Base-by-base conservation (phyloP, 805 yeast species). In the Lipomyces mesembrius region DNA sequence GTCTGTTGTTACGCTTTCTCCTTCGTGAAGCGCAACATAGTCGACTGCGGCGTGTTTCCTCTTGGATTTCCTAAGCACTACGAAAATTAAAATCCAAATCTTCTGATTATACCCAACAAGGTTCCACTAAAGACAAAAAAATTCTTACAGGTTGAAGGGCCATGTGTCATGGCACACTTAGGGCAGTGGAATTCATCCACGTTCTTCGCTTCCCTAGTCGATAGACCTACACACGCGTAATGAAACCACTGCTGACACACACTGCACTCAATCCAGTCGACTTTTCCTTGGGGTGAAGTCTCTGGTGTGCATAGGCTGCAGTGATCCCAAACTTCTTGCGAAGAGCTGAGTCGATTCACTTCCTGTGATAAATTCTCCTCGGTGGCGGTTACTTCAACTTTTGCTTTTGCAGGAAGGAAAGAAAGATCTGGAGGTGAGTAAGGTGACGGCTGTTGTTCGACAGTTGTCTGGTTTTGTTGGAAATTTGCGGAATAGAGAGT, bases 11-110 rank as follows among this genome's bases (percentile, higher is more conserved):
- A 78, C 34, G 63, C 82, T 64, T 49, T 87, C 88, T 4, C 97
- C 96, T 63, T 87, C 88, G 75, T 92, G 85, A 72, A 92, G 79
- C 0, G 96, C 95, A 9, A 85, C 87, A 74, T 92, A 92, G 75
- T 92, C 96, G 57, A 92, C 83, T 61, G 82, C 81, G n/a, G 80
- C 77, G 54, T 80, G 79, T 17, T 83, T 78, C 27, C 97, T 79
- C 55, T 82, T 79, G 64, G 91, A 87, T 51, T 81, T 81, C 52
- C 93, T 78, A 63, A 81, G 83, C 61, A 75, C 74, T 17, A 22
- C 25, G 35, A 60, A 54, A 20, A 46, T 27, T 27, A 49, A 22
- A 34, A 17, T 12, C 29, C 14, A 29, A 12, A 7, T 27, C 32
- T 29, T 29, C 32, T 5, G 5, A 29, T 29, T 29, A 29, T 5